A percentile compares a stretch with the other conserved stretches of the same genome.
Evolutionary conservation across 2,329 filamentous ascomycete species (phyloP).

Genomic region (Blastomyces gilchristii): DNA sequence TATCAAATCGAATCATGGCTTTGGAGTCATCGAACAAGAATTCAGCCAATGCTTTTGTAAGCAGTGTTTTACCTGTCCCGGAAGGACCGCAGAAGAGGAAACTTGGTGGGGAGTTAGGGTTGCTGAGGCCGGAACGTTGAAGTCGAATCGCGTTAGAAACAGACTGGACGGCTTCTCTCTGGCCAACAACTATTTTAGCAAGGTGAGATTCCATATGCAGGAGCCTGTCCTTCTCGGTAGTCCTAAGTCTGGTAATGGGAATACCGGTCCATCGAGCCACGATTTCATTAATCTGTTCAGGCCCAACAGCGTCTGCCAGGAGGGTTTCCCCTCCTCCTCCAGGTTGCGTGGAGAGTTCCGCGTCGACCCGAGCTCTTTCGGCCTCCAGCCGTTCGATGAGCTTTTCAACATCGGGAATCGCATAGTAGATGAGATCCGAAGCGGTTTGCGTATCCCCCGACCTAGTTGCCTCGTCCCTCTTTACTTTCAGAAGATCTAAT

Average conservation of each 20-base stretch:
- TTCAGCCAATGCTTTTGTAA: slow-evolving; percentile 93
- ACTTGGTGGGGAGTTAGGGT: slow-evolving; percentile 92
- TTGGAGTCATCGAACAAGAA: slow-evolving; percentile 97
- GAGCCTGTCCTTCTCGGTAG: slow-evolving; percentile 96
- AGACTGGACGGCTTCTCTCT: slow-evolving; percentile 83
- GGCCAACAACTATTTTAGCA: slow-evolving; percentile 75
- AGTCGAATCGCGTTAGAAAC: slow-evolving; percentile 94
- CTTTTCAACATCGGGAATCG: slow-evolving; percentile 80
- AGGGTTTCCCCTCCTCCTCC: slow-evolving; percentile 59
- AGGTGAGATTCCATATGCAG: slow-evolving; percentile 90
- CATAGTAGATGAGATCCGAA: slow-evolving; percentile 92
- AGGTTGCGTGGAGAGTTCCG: slow-evolving; percentile 44
- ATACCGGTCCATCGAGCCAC: slow-evolving; percentile 98
- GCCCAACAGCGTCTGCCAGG: slow-evolving; percentile 85
- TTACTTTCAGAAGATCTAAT: slow-evolving; percentile 81
- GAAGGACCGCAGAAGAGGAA: slow-evolving; percentile 99
- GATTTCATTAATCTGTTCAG: slow-evolving; percentile 98
- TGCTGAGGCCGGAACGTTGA: slow-evolving; percentile 85
- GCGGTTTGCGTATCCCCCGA: slow-evolving; percentile 74
- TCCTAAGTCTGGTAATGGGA: slow-evolving; percentile 85
- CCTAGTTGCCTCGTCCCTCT: slow-evolving; percentile 86
- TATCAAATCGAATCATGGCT: slow-evolving; percentile 97
- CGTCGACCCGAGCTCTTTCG: slow-evolving; percentile 70
- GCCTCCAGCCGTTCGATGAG: slow-evolving; percentile 72
- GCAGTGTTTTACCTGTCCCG: slow-evolving; percentile 92